Evolutionary conservation across 139 green algal species (phyloP).

Genomic region (Diplosphaera chodatii): DNA sequence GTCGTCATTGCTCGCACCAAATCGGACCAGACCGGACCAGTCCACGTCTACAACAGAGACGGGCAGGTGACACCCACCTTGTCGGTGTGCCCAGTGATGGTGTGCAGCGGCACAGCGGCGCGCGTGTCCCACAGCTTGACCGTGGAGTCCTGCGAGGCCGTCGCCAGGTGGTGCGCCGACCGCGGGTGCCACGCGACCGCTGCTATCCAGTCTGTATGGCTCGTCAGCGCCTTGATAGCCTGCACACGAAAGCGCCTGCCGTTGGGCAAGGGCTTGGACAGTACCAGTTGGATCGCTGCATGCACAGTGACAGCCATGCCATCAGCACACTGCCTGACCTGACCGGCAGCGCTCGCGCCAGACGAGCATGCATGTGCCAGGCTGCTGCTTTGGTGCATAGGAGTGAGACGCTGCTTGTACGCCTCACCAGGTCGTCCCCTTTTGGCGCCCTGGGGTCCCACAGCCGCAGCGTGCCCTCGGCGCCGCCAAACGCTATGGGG

Average conservation of each 20-base stretch:
- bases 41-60: too few species aligned
- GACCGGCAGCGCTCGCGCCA: too few species aligned
- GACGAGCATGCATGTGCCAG: too few species aligned
- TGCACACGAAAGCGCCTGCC: neutral
- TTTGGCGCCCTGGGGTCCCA: conserved; percentile 62
- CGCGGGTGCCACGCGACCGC: conserved; percentile 53
- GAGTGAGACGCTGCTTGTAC: too few species aligned
- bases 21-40: too few species aligned
- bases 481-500: conserved; percentile 67
- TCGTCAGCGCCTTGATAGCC: conserved; percentile 27
- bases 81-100: conserved; percentile 35
- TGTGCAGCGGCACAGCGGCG: conserved; percentile 46
- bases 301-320: neutral
- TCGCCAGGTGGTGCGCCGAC: conserved; percentile 58
- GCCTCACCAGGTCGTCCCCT: conserved; percentile 34
- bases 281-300: too few species aligned
- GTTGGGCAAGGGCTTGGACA: too few species aligned
- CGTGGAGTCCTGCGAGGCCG: conserved; percentile 43
- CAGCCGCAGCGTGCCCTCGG: conserved; percentile 56
- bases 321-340: neutral
- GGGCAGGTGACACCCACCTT: conserved; percentile 19
- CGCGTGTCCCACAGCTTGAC: conserved; percentile 62
- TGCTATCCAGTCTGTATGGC: conserved; percentile 65
- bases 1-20: too few species aligned
- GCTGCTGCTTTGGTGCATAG: too few species aligned